Conservation (phyloP, 768 basidiomycete species). For the Mrakia frigida region DNA sequence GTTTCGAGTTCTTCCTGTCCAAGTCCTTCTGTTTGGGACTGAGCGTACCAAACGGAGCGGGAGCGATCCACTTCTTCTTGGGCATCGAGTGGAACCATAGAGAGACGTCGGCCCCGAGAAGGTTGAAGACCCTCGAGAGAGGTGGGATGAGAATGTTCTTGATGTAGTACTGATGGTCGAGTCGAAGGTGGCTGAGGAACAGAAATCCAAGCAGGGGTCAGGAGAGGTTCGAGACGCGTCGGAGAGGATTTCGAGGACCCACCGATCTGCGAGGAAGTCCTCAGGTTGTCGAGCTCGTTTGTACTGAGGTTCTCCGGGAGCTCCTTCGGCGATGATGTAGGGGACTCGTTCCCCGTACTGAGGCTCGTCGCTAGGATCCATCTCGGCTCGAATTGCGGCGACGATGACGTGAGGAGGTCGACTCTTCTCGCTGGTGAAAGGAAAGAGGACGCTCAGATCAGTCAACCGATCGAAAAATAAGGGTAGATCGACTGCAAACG, state of each 20-base stretch:
- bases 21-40: neutral
- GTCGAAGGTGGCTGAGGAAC: constrained; percentile 55
- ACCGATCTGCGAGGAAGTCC: constrained; percentile 64
- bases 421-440: constrained; percentile 63
- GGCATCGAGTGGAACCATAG: constrained; percentile 88
- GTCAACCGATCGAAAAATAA: neutral
- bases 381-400: constrained; percentile 65
- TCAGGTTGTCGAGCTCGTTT: constrained; percentile 71
- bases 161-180: constrained; percentile 91
- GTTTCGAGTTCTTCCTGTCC: constrained; percentile 41
- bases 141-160: constrained; percentile 79
- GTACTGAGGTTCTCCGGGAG: constrained; percentile 60
- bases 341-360: constrained; percentile 92
- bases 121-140: constrained; percentile 80
- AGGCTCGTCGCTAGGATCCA: constrained; percentile 74
- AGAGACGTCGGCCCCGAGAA: constrained; percentile 80
- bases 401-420: constrained; percentile 91
- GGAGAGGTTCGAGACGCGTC: neutral
- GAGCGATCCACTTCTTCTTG: constrained; percentile 46
- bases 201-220: neutral
- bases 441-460: neutral
- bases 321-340: constrained; percentile 72
- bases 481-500: constrained; percentile 23
- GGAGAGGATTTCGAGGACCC: constrained; percentile 32
- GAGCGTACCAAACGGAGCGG: constrained; percentile 4